Evolutionary conservation across 169 alveolate species (phyloP).

Genomic region (Eimeria sp.): DNA sequence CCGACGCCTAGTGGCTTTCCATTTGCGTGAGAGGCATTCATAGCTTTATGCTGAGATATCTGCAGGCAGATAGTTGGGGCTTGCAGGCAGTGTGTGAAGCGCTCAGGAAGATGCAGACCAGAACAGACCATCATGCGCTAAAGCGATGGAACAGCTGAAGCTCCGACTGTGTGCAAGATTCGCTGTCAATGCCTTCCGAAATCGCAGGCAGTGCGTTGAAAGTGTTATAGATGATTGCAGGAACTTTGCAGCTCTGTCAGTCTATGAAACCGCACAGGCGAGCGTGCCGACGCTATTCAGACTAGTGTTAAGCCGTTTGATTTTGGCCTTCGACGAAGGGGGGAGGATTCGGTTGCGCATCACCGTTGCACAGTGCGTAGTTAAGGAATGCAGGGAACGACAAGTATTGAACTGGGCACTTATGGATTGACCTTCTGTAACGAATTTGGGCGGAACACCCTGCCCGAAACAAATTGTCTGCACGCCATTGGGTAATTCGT

Average conservation of each 20-base stretch:
- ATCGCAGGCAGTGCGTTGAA: background rate
- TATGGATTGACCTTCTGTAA: background rate
- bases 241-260: too few species aligned
- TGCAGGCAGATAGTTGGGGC: background rate
- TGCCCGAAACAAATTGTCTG: too few species aligned
- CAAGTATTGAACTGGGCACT: background rate
- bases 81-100: background rate
- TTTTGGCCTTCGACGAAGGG: background rate
- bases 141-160: too few species aligned
- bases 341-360: background rate
- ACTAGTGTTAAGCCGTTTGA: background rate
- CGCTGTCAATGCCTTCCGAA: background rate
- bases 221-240: background rate
- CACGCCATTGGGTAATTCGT: too few species aligned
- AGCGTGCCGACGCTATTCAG: background rate
- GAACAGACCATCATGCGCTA: too few species aligned
- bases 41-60: too few species aligned
- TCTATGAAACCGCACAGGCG: background rate
- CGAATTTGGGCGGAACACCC: too few species aligned
- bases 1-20: background rate
- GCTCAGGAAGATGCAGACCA: background rate
- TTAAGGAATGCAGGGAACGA: background rate
- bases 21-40: background rate
- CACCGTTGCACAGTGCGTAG: background rate
- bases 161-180: too few species aligned